Evolutionary conservation across 371 early-diverging fungal genomes (phyloP), one percentile per base, ranked within the genome.

Genomic region (Rhizomucor pusillus): DNA sequence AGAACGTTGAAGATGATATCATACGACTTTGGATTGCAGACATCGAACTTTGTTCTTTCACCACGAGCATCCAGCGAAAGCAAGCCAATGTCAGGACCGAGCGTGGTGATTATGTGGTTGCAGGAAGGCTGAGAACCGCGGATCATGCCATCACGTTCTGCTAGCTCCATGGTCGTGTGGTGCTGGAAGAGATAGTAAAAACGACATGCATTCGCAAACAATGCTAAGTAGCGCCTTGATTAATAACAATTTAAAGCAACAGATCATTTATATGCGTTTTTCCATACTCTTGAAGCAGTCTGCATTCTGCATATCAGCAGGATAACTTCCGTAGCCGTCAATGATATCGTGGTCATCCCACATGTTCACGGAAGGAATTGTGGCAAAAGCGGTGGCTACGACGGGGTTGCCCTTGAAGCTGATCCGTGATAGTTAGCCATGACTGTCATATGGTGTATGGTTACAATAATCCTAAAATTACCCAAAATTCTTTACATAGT

Each of bases 121-220:
- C 67, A 67, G 0, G 60, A 48, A 9, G 61, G 52, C 24, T 45
- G 22, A 4, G 50, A 40, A 10, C 74, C 70, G 1, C 57, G 61
- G 34, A 67, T 62, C 74, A 73, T 69, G 9, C 84, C 87, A 54
- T 91, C 82, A 29, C 69, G 69, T 5, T 71, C 62, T 3, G 85
- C 87, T 43, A 79, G 56, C 16, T 72, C 63, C 37, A 71, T 63
- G 2, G 85, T 90, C 5, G 89, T 88, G 66, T 93, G 94, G 0
- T 88, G 89, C 66, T 94, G 94, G 77, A 89, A 94, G 39, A 90
- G 66, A 35, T 89, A 80, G 70, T 88, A 93, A 74, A 88, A 91
- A n/a, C 88, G 84, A 44, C 79, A 75, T 6, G 92, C 93, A 41
- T 68, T 64, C 39, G 60, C 65, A 56, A 74, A 74, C 1, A 74